Conservation (phyloP, 805 yeast species). For the Nakazawaea molendinolei region DNA sequence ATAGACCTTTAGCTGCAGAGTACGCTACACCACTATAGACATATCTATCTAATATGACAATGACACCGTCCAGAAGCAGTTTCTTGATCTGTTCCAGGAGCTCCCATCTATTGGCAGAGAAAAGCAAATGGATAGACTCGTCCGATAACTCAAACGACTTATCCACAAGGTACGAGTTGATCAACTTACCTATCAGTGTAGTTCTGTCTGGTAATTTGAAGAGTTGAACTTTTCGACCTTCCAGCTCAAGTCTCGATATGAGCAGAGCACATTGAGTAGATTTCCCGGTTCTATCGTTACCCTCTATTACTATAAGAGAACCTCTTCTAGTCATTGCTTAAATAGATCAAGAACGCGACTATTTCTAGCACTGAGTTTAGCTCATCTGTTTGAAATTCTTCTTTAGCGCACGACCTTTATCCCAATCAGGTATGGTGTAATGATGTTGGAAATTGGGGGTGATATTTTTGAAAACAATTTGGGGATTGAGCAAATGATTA, state of each 20-base stretch:
- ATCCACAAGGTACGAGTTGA: conserved; percentile 63
- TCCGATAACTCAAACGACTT: conserved; percentile 49
- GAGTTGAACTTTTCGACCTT: conserved; percentile 34
- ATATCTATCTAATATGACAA: conserved; percentile 77
- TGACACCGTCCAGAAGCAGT: conserved; percentile 43
- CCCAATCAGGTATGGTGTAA: too few relatives aligned
- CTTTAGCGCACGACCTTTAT: too few relatives aligned
- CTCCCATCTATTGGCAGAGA: conserved; percentile 97
- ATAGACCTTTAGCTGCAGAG: conserved; percentile 73
- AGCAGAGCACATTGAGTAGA: conserved; percentile 66
- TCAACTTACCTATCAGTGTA: conserved; percentile 74
- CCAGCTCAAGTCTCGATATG: conserved; percentile 21
- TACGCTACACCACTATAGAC: conserved; percentile 92
- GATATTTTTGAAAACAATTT: too few relatives aligned
- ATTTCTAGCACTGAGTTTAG: too few relatives aligned
- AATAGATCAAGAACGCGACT: conserved; percentile 1
- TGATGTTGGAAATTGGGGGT: too few relatives aligned
- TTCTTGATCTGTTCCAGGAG: conserved; percentile 38
- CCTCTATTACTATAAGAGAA: conserved; percentile 75
- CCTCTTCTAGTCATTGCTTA: conserved; percentile 40
- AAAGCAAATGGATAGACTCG: conserved; percentile 78
- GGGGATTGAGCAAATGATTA: too few relatives aligned
- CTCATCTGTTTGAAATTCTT: too few relatives aligned
- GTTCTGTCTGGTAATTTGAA: conserved; percentile 85
- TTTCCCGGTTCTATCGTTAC: conserved; percentile 92